Percentiles rank a stretch among this genome's conserved stretches.
Conservation (phyloP, 2,329 filamentous ascomycete species). For the Penicillium sp. region DNA sequence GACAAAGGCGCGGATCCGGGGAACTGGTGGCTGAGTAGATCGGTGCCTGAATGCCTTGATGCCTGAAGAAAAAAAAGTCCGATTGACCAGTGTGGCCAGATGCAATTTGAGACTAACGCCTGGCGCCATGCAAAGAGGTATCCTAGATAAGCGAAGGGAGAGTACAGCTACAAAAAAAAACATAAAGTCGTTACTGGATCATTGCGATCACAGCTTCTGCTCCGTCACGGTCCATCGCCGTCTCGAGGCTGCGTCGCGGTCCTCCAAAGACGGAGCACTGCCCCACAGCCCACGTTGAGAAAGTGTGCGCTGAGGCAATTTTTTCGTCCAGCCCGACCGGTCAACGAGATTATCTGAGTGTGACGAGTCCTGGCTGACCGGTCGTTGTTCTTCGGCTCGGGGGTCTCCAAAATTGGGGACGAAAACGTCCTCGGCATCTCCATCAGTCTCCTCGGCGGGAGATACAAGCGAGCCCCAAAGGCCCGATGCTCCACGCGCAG, state of each 20-base stretch:
- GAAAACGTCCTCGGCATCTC: conserved; percentile 36
- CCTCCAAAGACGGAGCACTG: conserved; percentile 34
- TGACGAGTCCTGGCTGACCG: conserved; percentile 23
- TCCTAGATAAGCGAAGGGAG: conserved; percentile 12
- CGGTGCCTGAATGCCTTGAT: conserved; percentile 17
- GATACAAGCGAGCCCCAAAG: conserved; percentile 42
- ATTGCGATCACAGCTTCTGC: conserved; percentile 26
- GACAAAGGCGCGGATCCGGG: conserved; percentile 17
- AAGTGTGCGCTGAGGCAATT: conserved; percentile 34
- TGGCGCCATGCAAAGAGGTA: conserved; percentile 30
- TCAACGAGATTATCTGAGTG: conserved; percentile 12
- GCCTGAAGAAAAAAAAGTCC: conserved; percentile 2
- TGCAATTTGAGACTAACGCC: conserved; percentile 17
- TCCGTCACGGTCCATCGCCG: conserved; percentile 47
- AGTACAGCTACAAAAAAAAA: conserved; percentile 2
- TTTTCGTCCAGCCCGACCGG: conserved; percentile 20
- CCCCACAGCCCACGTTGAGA: conserved; percentile 47
- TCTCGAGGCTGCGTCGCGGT: conserved; percentile 34
- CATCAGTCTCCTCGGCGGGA: conserved; percentile 22
- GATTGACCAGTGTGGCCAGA: conserved; percentile 1
- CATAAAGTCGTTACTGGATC: not conserved
- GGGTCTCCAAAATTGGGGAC: conserved; percentile 43
- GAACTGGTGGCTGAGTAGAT: conserved; percentile 10
- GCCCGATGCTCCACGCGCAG: conserved; percentile 33
- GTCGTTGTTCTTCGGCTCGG: conserved; percentile 31